Base-by-base conservation (phyloP, 805 yeast genomes). In the Metschnikowia lachancei region DNA sequence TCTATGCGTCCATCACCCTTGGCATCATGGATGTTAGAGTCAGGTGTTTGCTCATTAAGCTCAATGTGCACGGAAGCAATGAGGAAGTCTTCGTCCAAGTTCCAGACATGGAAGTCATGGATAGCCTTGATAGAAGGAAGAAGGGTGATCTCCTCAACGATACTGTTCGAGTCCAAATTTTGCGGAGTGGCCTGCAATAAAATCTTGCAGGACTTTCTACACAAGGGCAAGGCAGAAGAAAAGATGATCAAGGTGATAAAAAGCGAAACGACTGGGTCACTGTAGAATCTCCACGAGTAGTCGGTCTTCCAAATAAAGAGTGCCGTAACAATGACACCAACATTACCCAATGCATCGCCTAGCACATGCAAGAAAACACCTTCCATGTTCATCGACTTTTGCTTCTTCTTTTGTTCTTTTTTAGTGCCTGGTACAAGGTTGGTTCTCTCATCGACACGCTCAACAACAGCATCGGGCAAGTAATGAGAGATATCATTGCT, bases 101-200 rank as follows among this genome's bases (percentile, higher is more conserved):
- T 92, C 99, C 99, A 92, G 48, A 92, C 83, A 66, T 92, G 99
- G 75, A 92, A 83, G 67, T 92, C 99, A 65, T 92, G 99, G 28
- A 94, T 83, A 1, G 95, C 86, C 47, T 79, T 75, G 42, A 92
- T 92, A 20, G 91, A 87, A 1, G 81, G 77, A 16, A 94, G 73
- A 14, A 77, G 68, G 31, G 81, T 65, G 37, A 92, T 84, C 50
- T 87, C 87, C 41, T 75, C 70, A 48, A 83, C 79, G 36, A 94
- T 87, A 26, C 76, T 77, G 51, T 86, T 85, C 16, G 95, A 83
- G 56, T 89, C 81, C 45, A 94, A 74, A 34, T 83, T 76, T n/a
- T 83, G 76, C 18, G 99, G 99, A 1, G 96, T 87, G 1, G 96
- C 98, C 67, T 92, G 98, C 48, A 92, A 73, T 51, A 92, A 74